Conservation (phyloP, 1,139 yeast species). For the Geotrichum macrosporum region DNA sequence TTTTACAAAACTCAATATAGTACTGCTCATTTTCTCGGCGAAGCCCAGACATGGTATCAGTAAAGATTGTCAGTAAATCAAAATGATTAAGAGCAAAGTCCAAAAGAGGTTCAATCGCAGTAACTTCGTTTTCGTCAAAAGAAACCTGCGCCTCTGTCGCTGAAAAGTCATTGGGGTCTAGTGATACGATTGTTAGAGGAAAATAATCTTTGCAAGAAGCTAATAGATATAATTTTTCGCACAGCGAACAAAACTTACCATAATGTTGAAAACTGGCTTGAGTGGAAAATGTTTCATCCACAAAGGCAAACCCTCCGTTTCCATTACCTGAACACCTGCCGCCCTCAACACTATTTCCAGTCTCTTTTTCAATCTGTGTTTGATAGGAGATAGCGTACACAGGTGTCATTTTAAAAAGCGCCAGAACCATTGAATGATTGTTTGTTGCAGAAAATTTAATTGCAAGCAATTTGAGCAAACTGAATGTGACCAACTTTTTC, state of each 20-base stretch:
- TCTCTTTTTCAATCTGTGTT: conserved; percentile 8
- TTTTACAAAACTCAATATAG: conserved; percentile 8
- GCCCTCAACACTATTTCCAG: not conserved
- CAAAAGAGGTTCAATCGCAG: conserved; percentile 11
- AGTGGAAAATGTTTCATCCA: conserved; percentile 7
- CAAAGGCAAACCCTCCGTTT: not conserved
- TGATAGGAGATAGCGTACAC: conserved; percentile 1
- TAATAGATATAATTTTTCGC: not conserved
- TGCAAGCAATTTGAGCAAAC: conserved; percentile 7
- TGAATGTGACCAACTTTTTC: conserved; percentile 13
- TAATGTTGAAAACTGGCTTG: conserved; percentile 7
- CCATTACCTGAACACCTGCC: not conserved
- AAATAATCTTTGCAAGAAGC: no score
- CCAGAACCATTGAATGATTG: not conserved
- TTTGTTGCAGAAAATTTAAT: not conserved
- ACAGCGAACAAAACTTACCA: conserved; percentile 1
- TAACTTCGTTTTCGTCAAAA: conserved; percentile 13
- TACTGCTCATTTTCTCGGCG: conserved; percentile 5
- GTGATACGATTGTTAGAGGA: not conserved
- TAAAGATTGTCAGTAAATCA: conserved; percentile 1
- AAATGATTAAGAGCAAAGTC: conserved; percentile 4
- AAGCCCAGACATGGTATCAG: conserved; percentile 2
- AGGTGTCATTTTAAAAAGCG: conserved; percentile 8
- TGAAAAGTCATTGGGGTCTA: conserved; percentile 1
- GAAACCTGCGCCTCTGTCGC: not conserved